A percentile compares a stretch with the other conserved stretches of the same genome.
Evolutionary conservation across 257 asterid species (phyloP).

Genomic region (Fraxinus excelsior): DNA sequence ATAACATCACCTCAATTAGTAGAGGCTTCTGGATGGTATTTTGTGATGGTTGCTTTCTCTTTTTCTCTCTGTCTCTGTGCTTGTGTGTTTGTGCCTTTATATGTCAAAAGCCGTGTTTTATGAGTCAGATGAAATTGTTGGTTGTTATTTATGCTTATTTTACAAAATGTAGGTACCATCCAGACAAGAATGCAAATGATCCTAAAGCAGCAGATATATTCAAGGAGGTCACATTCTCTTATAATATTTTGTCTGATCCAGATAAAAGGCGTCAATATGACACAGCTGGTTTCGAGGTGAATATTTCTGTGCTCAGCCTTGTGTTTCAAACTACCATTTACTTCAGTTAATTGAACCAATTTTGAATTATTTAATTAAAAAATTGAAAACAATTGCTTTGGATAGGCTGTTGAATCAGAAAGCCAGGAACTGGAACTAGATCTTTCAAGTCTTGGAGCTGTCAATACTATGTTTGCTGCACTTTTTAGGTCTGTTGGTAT

Average conservation of each 20-base stretch:
- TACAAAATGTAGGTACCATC: conserved; percentile 77
- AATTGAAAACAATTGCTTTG: conserved; percentile 20
- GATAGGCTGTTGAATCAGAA: conserved; percentile 93
- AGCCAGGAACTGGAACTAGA: conserved; percentile 90
- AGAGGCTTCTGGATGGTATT: too few species aligned
- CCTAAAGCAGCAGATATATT: conserved; percentile 81
- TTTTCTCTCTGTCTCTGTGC: neutral
- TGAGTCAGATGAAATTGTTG: conserved; percentile 11
- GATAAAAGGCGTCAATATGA: conserved; percentile 93
- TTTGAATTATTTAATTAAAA: neutral
- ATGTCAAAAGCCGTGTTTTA: conserved; percentile 7
- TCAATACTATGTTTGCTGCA: conserved; percentile 96
- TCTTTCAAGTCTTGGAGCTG: conserved; percentile 96
- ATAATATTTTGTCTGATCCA: conserved; percentile 87
- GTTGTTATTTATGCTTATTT: conserved; percentile 22
- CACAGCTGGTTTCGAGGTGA: conserved; percentile 87
- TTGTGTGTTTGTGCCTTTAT: neutral
- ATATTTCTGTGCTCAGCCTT: conserved; percentile 21
- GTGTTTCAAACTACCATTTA: neutral
- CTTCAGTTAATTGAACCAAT: neutral
- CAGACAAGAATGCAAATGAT: conserved; percentile 96
- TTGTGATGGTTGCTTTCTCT: too few species aligned
- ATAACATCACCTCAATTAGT: too few species aligned
- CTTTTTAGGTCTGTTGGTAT: conserved; percentile 71
- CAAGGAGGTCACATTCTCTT: conserved; percentile 92